A percentile compares a stretch with the other conserved stretches of the same genome.
Conservation (phyloP, 306 rosid species). For the Styphnolobium japonicum region DNA sequence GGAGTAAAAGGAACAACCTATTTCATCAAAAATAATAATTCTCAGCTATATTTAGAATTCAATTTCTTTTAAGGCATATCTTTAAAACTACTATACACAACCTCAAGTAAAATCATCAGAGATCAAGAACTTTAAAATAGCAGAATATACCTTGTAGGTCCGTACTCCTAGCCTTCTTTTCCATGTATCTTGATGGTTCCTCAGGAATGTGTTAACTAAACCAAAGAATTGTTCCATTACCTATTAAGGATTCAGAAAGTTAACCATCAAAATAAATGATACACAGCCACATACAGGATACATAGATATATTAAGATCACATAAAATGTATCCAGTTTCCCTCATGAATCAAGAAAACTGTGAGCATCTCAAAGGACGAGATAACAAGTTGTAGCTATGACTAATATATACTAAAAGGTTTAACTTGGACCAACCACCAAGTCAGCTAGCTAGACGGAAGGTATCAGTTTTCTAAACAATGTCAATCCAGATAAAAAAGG, state of each 20-base stretch:
- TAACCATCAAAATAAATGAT: not conserved
- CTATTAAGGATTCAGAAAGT: slow-evolving; percentile 41
- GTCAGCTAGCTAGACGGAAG: not conserved
- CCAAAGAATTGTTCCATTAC: slow-evolving; percentile 96
- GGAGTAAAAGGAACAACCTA: slow-evolving; percentile 98
- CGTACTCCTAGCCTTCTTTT: slow-evolving; percentile 87
- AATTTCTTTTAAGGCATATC: not conserved
- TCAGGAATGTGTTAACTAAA: slow-evolving; percentile 89
- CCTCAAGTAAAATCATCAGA: not conserved
- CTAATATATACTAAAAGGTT: not conserved
- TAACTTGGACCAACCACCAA: not conserved
- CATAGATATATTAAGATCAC: slow-evolving; percentile 10
- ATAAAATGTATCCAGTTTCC: not conserved
- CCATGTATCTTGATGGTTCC: slow-evolving; percentile 75
- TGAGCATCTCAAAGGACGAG: not conserved
- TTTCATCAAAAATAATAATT: slow-evolving; percentile 11
- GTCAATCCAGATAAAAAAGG: not conserved
- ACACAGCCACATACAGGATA: too few species aligned
- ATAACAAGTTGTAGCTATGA: not conserved
- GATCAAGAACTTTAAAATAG: slow-evolving; percentile 10
- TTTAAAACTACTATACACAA: not conserved
- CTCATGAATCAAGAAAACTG: not conserved
- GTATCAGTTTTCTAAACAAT: slow-evolving; percentile 16
- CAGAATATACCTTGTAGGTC: slow-evolving; percentile 78
- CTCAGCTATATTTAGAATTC: slow-evolving; percentile 4